These are phyloP conservation scores for Teratosphaeria epicoccoides DNA, from an alignment of 2,329 filamentous ascomycete genomes.

Conservation along the genomic window DNA sequence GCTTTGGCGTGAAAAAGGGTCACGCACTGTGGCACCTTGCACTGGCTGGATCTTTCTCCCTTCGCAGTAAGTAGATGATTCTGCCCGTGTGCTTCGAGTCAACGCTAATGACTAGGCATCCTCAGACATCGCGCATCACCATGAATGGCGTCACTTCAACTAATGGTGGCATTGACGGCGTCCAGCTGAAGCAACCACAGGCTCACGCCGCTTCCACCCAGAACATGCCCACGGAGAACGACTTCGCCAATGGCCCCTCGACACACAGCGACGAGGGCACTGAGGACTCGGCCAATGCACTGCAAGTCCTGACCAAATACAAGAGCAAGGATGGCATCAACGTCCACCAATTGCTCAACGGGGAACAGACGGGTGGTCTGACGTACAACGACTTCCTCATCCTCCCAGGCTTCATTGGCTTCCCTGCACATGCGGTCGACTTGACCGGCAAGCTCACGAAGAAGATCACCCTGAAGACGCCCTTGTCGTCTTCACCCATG, in stretches of 20 bases:
- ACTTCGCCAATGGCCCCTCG: neutral
- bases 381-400: conserved; percentile 91
- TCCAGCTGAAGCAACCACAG: conserved; percentile 16
- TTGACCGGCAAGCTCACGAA: conserved; percentile 92
- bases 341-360: conserved; percentile 78
- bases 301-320: conserved; percentile 62
- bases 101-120: neutral
- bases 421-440: conserved; percentile 76
- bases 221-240: neutral
- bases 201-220: conserved; percentile 20
- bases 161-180: conserved; percentile 23
- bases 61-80: neutral
- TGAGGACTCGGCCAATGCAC: conserved; percentile 38
- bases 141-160: conserved; percentile 53
- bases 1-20: neutral
- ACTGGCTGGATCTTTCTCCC: neutral
- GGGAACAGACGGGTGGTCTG: conserved; percentile 80
- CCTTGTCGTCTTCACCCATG: conserved; percentile 96
- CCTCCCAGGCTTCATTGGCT: conserved; percentile 95
- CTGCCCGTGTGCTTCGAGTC: neutral
- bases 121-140: conserved; percentile 43
- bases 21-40: neutral
- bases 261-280: conserved; percentile 8
- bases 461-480: conserved; percentile 90
- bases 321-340: conserved; percentile 73